Percentiles rank a stretch among this genome's conserved stretches.
Conservation (phyloP, 768 basidiomycete species). For the Mycena albidolilacea region DNA sequence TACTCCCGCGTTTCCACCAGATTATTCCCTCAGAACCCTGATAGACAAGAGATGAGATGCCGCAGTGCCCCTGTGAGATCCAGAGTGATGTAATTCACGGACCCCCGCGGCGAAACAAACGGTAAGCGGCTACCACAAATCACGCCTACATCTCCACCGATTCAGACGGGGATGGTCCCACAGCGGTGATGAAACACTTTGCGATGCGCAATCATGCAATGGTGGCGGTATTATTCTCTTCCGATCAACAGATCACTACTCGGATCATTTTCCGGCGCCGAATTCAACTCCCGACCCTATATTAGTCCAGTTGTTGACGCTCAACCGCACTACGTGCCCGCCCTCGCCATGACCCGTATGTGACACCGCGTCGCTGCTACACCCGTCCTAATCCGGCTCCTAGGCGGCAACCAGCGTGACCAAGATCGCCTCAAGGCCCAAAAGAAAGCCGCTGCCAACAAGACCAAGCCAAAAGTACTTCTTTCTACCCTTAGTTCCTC, state of each 20-base stretch:
- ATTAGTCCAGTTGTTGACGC: conserved; percentile 27
- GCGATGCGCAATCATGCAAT: no score
- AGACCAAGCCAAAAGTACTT: conserved; percentile 71
- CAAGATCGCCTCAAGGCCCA: conserved; percentile 79
- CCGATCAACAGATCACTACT: not conserved
- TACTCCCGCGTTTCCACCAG: no score
- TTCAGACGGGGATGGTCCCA: no score
- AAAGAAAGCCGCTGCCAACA: conserved; percentile 72
- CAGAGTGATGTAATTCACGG: no score
- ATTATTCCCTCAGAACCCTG: no score
- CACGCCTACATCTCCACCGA: no score
- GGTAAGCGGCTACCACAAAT: no score
- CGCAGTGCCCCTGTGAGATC: no score
- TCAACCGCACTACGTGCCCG: conserved; percentile 23
- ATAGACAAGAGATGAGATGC: no score
- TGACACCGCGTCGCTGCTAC: conserved; percentile 37
- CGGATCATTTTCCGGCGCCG: conserved; percentile 42
- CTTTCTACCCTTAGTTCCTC: not conserved
- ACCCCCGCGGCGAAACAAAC: no score
- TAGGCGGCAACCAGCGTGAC: conserved; percentile 90
- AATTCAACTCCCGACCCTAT: conserved; percentile 33
- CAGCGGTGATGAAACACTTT: no score
- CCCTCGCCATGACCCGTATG: conserved; percentile 69
- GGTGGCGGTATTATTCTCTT: not conserved
- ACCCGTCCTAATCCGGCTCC: conserved; percentile 33